Conservation (phyloP, 2,329 filamentous ascomycete species). For the Salinomyces thailandicus region DNA sequence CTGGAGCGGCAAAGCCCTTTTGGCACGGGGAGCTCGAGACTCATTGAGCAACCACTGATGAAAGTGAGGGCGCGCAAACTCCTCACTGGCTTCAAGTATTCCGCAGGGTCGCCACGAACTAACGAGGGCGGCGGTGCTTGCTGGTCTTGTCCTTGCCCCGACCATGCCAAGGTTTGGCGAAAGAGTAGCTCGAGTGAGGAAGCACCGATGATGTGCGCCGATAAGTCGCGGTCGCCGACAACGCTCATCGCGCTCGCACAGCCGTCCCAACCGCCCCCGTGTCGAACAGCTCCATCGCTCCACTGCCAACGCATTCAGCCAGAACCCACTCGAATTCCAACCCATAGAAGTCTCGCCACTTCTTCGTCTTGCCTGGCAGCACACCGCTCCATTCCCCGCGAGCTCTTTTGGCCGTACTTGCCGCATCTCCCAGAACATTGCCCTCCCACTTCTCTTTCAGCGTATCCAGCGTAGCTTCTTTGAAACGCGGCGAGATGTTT, state of each 20-base stretch:
- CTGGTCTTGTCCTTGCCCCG: not conserved
- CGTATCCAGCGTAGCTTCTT: conserved; percentile 52
- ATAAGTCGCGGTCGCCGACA: not conserved
- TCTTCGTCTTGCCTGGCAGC: conserved; percentile 51
- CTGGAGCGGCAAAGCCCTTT: no score
- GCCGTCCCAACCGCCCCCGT: conserved; percentile 63
- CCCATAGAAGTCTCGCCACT: conserved; percentile 62
- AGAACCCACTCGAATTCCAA: conserved; percentile 61
- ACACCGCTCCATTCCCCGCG: conserved; percentile 49
- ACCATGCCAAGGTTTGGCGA: not conserved
- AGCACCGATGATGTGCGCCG: not conserved
- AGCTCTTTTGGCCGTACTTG: conserved; percentile 39
- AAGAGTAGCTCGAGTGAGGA: not conserved
- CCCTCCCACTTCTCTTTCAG: conserved; percentile 63
- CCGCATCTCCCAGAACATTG: conserved; percentile 42
- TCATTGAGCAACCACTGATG: no score
- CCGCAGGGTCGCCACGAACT: no score
- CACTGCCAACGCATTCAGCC: conserved; percentile 59
- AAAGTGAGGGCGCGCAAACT: no score
- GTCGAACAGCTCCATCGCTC: conserved; percentile 62
- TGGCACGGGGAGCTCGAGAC: no score
- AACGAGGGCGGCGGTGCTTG: not conserved
- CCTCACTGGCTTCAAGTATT: no score
- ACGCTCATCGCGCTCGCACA: conserved; percentile 33
- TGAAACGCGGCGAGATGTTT: conserved; percentile 45